phyloP scores from a whole-genome alignment of 2,329 filamentous ascomycete genomes.

The Epicoccum nigrum region DNA sequence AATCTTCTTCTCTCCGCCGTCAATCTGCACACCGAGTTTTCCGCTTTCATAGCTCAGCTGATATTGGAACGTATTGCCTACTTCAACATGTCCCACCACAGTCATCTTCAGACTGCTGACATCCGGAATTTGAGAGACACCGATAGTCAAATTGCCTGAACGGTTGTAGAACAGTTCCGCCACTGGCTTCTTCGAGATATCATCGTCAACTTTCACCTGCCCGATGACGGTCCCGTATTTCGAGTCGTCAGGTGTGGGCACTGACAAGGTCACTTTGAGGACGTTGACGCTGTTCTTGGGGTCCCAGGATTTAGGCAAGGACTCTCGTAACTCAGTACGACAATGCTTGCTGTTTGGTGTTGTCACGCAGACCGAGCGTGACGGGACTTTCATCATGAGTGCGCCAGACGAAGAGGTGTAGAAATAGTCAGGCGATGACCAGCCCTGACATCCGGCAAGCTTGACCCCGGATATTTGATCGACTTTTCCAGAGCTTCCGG shows the following conservation, averaged over 20 bases:
- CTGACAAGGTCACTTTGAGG: constrained; percentile 41
- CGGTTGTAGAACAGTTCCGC: constrained; percentile 50
- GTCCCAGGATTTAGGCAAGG: constrained; percentile 38
- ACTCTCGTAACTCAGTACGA: constrained; percentile 52
- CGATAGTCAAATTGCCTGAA: constrained; percentile 45
- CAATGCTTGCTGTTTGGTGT: constrained; percentile 52
- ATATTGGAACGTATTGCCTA: constrained; percentile 47
- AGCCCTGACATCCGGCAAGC: constrained; percentile 49
- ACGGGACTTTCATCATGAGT: constrained; percentile 51
- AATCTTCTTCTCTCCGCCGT: constrained; percentile 15
- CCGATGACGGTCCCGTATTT: constrained; percentile 49
- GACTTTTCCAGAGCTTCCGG: constrained; percentile 36
- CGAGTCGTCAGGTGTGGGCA: constrained; percentile 41
- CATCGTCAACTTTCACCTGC: constrained; percentile 49
- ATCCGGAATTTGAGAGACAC: constrained; percentile 47
- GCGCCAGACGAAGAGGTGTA: constrained; percentile 36
- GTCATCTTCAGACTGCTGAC: constrained; percentile 42
- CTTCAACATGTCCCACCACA: constrained; percentile 40
- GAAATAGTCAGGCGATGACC: constrained; percentile 43
- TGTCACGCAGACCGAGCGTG: constrained; percentile 48
- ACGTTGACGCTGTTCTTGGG: constrained; percentile 43
- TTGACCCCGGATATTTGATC: constrained; percentile 37
- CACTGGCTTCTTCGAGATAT: constrained; percentile 49
- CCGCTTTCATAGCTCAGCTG: constrained; percentile 47
- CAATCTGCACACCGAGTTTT: constrained; percentile 32